Evolutionary conservation across 495 filamentous ascomycete species (phyloP), one percentile per base, ranked within the genome.

Genomic region (Massariosphaeria phaeospora): DNA sequence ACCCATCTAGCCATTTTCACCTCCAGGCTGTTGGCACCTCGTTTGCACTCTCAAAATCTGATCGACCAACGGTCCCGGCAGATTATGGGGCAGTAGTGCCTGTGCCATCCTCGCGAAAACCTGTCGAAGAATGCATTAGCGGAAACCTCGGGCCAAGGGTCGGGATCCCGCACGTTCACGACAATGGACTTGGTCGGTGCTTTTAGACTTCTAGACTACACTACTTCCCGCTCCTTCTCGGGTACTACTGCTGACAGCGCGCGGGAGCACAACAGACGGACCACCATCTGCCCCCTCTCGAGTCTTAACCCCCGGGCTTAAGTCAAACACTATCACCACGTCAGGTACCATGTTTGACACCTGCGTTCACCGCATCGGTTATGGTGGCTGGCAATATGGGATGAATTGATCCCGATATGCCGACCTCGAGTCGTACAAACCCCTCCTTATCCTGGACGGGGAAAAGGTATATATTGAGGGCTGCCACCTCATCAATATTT

Each of bases 381-480:
- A 3, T 31, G 3, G 35, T 25, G 17, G 2, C n/a, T 7, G 17
- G 18, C 9, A 40, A 40, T 7, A 7, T 10, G 7, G 36, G 9
- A 40, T 11, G 7, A 40, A 8, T 7, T 8, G n/a, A 33, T 33
- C n/a, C 8, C n/a, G n/a, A 33, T n/a, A n/a, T 39, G n/a, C 5
- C 13, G 35, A 6, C 35, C 4, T 44, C 7, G 40, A 44, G 23
- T 25, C 20, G 17, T 11, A 21, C 18, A 15, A 23, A 9, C n/a
- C 1, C 24, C 23, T 17, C 25, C 2, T 21, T 40, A 30, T 48
- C 41, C 20, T 20, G 15, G 31, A 21, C 25, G 10, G 52, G 33
- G 8, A 12, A 26, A n/a, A 47, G 34, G 40, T 58, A 58, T 58
- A 58, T 58, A 58, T 58, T 52, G 45, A 26, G 36, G 26, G 25